Evolutionary conservation across 2,329 filamentous ascomycete genomes (phyloP), one percentile per base, ranked within the genome.

Genomic region (Penicillium hesseltinei): DNA sequence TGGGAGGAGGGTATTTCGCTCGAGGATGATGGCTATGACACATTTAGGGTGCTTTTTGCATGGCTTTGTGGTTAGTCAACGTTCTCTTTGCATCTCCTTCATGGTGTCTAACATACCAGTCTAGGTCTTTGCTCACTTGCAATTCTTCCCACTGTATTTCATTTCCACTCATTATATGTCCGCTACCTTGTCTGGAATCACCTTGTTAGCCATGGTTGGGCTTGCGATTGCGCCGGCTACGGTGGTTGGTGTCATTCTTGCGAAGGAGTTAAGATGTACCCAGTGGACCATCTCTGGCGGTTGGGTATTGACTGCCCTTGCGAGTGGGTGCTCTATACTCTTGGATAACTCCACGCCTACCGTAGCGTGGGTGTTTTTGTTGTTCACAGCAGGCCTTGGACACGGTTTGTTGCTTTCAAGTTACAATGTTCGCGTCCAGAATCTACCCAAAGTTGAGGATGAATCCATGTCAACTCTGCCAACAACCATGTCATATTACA

Each of bases 231-330:
- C 54, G 4, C 59, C 64, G 1, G 61, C 69, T 2, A 53, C 66
- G 0, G 40, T 72, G 2, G 62, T 64, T 0, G 62, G 62, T 9
- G 62, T 63, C 9, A 21, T 62, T 15, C 52, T 66, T 10, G 62
- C 64, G 13, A 55, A 50, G 19, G 58, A 66, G 19, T 42, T 52
- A 23, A 53, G 56, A 25, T 58, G 54, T 50, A 31, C 58, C 44
- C 71, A 75, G 23, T 80, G 77, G 75, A 72, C 75, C 3, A 73
- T 79, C 43, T 78, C 76, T 58, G 60, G 64, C 4, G 78, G 78
- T 13, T 80, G 78, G 77, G 51, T 61, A 1, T 56, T 80, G 9
- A 72, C 66, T 5, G 71, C 71, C 0, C 51, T 77, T 5, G 69
- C 67, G 11, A 71, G 69, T 2, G 77, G 75, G 0, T 70, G 78